These are phyloP conservation scores for Sphaerulina vaccinii DNA, from an alignment of 2,329 filamentous ascomycete species.

Conservation along the genomic window DNA sequence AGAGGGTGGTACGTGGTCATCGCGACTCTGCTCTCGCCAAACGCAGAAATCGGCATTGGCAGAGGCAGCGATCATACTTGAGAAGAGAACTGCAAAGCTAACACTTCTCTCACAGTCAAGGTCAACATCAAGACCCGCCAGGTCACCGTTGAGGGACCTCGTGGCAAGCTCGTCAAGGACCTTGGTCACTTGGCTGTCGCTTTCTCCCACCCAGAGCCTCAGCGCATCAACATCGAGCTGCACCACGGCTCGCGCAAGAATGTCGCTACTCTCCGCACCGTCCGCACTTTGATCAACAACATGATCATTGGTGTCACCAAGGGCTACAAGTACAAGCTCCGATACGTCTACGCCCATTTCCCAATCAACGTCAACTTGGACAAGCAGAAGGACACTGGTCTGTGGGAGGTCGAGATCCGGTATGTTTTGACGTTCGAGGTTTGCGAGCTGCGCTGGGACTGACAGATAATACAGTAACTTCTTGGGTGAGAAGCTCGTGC, in stretches of 20 bases:
- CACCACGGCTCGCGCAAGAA: constrained; percentile 99
- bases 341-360: constrained; percentile 99
- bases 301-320: constrained; percentile 97
- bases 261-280: constrained; percentile 95
- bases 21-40: too few relatives aligned
- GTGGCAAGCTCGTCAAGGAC: constrained; percentile 96
- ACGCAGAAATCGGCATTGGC: constrained; percentile 2
- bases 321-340: constrained; percentile 99
- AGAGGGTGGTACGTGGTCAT: constrained; percentile 78
- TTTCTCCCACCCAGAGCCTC: constrained; percentile 84
- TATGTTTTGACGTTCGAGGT: constrained; percentile 54
- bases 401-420: constrained; percentile 95
- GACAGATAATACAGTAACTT: constrained; percentile 68
- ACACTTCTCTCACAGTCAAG: constrained; percentile 67
- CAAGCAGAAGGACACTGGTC: constrained; percentile 87
- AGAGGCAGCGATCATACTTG: constrained; percentile 7
- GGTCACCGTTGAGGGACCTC: constrained; percentile 95
- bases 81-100: neutral
- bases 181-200: constrained; percentile 94
- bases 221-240: constrained; percentile 92
- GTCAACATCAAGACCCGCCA: constrained; percentile 94
- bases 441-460: too few relatives aligned
- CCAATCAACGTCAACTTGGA: constrained; percentile 99
- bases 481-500: constrained; percentile 98
- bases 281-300: constrained; percentile 98